Conservation (phyloP, 2,329 filamentous ascomycete genomes). For the Colletotrichum sp. region DNA sequence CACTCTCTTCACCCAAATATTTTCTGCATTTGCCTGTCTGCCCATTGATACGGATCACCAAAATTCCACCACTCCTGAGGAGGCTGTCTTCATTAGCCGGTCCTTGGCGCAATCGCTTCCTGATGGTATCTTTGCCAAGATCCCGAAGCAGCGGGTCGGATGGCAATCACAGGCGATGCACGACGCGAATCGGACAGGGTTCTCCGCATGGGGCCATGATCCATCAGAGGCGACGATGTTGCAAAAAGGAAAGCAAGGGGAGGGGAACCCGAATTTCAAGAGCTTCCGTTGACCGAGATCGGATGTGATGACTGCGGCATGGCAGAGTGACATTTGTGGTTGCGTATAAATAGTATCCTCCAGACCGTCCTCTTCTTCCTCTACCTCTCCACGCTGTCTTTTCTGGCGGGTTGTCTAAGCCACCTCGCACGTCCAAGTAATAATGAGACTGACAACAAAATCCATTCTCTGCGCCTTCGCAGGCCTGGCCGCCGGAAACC, state of each 20-base stretch:
- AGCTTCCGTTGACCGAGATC: not conserved
- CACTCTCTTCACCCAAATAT: not conserved
- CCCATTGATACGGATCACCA: not conserved
- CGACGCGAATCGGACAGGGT: not conserved
- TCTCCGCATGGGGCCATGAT: slow-evolving; percentile 11
- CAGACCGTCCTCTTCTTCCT: not conserved
- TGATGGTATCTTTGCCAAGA: not conserved
- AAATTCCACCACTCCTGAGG: slow-evolving; percentile 6
- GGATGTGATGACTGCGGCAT: not conserved
- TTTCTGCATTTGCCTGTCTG: not conserved
- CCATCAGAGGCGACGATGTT: not conserved
- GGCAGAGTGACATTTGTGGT: too few relatives aligned
- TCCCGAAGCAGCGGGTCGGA: not conserved
- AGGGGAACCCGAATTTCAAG: not conserved
- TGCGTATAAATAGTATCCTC: not conserved
- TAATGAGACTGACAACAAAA: slow-evolving; percentile 12
- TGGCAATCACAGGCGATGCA: not conserved
- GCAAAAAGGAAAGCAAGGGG: not conserved
- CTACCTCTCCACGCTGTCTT: not conserved
- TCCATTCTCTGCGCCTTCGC: not conserved
- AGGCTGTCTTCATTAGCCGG: not conserved
- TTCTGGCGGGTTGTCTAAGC: not conserved
- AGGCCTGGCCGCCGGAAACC: slow-evolving; percentile 3
- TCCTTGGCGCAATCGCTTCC: not conserved
- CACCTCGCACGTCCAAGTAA: not conserved